Evolutionary conservation across 495 filamentous ascomycete genomes (phyloP).

Genomic region (Neurospora sp.): DNA sequence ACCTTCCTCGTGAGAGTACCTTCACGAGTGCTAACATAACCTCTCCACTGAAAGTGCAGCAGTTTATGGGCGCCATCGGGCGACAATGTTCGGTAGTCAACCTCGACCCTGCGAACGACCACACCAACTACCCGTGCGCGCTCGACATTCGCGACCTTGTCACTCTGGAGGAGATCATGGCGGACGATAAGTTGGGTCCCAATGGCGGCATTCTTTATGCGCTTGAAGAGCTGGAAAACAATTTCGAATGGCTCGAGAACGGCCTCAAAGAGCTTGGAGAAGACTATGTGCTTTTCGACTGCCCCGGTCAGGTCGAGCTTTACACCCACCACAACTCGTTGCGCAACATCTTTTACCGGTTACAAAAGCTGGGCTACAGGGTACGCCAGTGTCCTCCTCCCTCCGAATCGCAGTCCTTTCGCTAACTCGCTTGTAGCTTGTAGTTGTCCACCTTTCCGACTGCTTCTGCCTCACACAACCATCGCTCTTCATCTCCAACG

Average conservation of each 20-base stretch:
- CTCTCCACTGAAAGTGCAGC: slow-evolving; percentile 52
- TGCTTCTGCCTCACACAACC: slow-evolving; percentile 84
- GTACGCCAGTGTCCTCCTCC: slow-evolving; percentile 37
- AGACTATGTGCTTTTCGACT: slow-evolving; percentile 92
- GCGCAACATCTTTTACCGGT: slow-evolving; percentile 77
- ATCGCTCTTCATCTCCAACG: slow-evolving; percentile 85
- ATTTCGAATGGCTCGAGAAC: slow-evolving; percentile 80
- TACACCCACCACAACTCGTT: slow-evolving; percentile 89
- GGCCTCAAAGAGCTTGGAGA: slow-evolving; percentile 69
- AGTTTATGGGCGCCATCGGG: slow-evolving; percentile 90
- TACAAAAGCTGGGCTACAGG: slow-evolving; percentile 88
- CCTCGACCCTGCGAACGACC: slow-evolving; percentile 93
- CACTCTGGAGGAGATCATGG: slow-evolving; percentile 89
- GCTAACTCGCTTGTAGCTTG: slow-evolving; percentile 48
- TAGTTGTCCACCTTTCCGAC: slow-evolving; percentile 83
- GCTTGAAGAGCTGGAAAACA: slow-evolving; percentile 87
- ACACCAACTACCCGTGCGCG: slow-evolving; percentile 66
- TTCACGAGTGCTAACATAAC: not conserved
- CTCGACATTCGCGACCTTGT: slow-evolving; percentile 85
- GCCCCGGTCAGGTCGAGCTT: slow-evolving; percentile 91
- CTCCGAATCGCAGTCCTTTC: not conserved
- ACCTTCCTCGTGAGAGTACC: not conserved
- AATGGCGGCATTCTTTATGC: slow-evolving; percentile 91
- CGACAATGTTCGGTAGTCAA: slow-evolving; percentile 92
- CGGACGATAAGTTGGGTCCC: slow-evolving; percentile 79